Evolutionary conservation across 129 eudicot species (phyloP), one percentile per base, ranked within the genome.

Genomic region (Centaurea solstitialis): DNA sequence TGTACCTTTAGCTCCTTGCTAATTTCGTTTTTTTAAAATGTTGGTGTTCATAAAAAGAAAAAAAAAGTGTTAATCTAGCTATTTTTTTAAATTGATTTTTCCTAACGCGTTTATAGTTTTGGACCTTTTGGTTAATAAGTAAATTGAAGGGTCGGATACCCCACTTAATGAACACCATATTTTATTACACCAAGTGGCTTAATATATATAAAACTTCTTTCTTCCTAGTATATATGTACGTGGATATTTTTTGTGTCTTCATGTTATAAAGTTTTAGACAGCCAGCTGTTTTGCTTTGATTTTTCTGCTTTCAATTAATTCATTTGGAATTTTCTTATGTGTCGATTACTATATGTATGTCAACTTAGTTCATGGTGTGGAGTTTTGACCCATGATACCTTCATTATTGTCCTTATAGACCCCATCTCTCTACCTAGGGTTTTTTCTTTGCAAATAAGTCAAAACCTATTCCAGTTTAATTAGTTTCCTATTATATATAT

Each of bases 151-250:
- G n/a, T n/a, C n/a, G n/a, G n/a, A n/a, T n/a, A n/a, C n/a, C n/a
- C n/a, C n/a, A n/a, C n/a, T n/a, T n/a, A n/a, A n/a, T n/a, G n/a
- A n/a, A n/a, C n/a, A n/a, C n/a, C n/a, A n/a, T n/a, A n/a, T n/a
- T n/a, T n/a, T n/a, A n/a, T n/a, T n/a, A n/a, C n/a, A n/a, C n/a
- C 81, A 66, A 77, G 81, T 77, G 81, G 81, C 74, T 66, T 40
- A 74, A n/a, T n/a, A 77, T 24, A 59, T 24, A 59, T 53, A 53
- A 53, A 53, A 21, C 64, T 53, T 53, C 21, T 43, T 77, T 65
- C 74, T 69, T 24, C 76, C 30, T 47, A 18, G 76, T 41, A 33
- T 33, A 33, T 33, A 33, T 33, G 38, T 53, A 53, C 64, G 9
- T 50, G 69, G 68, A 70, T 70, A 70, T 50, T 2, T 79, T 76